Percentiles rank a stretch among this genome's conserved stretches.
Evolutionary conservation across 345 rosid genomes (phyloP).

Genomic region (Orychophragmus violaceus): DNA sequence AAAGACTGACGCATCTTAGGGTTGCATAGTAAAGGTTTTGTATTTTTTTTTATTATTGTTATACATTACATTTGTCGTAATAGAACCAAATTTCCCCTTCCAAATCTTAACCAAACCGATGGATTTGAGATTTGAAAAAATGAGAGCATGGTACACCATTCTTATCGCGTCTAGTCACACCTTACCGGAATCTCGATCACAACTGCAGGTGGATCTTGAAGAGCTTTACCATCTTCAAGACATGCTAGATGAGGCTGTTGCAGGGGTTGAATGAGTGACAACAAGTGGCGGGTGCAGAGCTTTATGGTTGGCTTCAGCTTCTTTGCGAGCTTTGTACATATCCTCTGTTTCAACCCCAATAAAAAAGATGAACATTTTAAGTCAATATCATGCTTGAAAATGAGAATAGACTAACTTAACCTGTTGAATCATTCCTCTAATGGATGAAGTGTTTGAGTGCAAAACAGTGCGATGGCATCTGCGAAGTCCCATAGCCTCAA

Average conservation of each 20-base stretch:
- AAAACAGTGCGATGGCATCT: constrained; percentile 70
- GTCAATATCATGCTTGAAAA: background rate
- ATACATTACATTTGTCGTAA: background rate
- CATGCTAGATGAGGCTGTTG: constrained; percentile 35
- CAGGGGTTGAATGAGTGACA: constrained; percentile 42
- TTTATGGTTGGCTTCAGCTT: constrained; percentile 45
- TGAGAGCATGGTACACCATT: background rate
- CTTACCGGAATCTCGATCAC: constrained; percentile 9
- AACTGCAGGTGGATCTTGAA: constrained; percentile 2
- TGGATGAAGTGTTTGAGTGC: constrained; percentile 57
- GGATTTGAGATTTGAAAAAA: background rate
- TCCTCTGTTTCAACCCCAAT: constrained; percentile 85
- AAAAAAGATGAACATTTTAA: too few species aligned
- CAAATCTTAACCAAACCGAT: background rate
- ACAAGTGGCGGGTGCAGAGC: constrained; percentile 58
- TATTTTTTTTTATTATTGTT: background rate
- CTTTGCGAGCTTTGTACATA: constrained; percentile 70
- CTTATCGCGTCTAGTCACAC: background rate
- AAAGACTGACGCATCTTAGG: background rate
- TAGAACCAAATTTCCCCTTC: background rate
- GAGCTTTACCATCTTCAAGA: constrained; percentile 21
- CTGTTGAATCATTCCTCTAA: constrained; percentile 78
- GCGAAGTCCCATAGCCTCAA: constrained; percentile 64
- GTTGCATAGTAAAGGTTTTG: background rate
- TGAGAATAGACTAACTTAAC: constrained; percentile 20